Conservation (phyloP, 106 monocot genomes). For the Posidonia australis region DNA sequence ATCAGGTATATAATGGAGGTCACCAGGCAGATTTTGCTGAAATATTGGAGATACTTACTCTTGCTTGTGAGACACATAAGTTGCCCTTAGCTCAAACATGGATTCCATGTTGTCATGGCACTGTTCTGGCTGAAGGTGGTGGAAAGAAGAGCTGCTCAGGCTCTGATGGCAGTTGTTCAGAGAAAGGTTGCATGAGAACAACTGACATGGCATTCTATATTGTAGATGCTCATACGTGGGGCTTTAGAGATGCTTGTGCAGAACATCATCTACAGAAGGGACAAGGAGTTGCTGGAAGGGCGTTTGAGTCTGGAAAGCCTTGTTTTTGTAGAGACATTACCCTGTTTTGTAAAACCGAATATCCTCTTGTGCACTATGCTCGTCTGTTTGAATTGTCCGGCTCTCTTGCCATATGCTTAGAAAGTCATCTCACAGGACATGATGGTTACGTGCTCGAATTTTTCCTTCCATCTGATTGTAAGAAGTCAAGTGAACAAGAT, state of each 20-base stretch:
- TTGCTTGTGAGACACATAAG: slow-evolving; percentile 57
- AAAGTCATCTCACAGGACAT: slow-evolving; percentile 38
- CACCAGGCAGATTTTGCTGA: slow-evolving; percentile 62
- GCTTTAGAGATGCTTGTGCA: slow-evolving; percentile 77
- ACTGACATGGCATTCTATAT: slow-evolving; percentile 68
- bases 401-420: slow-evolving; percentile 59
- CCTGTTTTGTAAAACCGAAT: slow-evolving; percentile 55
- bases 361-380: slow-evolving; percentile 93
- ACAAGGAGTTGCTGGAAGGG: slow-evolving; percentile 74
- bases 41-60: slow-evolving; percentile 56
- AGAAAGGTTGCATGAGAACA: slow-evolving; percentile 73
- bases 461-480: slow-evolving; percentile 62
- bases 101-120: slow-evolving; percentile 60
- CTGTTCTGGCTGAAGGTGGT: slow-evolving; percentile 47
- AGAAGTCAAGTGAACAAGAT: slow-evolving; percentile 26
- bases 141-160: slow-evolving; percentile 55
- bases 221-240: slow-evolving; percentile 61
- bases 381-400: slow-evolving; percentile 52
- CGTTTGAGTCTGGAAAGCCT: slow-evolving; percentile 31
- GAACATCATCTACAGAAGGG: slow-evolving; percentile 82
- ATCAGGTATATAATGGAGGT: slow-evolving; percentile 56
- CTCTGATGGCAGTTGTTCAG: slow-evolving; percentile 54
- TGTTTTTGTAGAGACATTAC: slow-evolving; percentile 63
- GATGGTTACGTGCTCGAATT: slow-evolving; percentile 77
- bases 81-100: slow-evolving; percentile 86